A percentile compares a stretch with the other conserved stretches of the same genome.
Evolutionary conservation across 1,284 basidiomycete species (phyloP).

Genomic region (Sutorius eximius): DNA sequence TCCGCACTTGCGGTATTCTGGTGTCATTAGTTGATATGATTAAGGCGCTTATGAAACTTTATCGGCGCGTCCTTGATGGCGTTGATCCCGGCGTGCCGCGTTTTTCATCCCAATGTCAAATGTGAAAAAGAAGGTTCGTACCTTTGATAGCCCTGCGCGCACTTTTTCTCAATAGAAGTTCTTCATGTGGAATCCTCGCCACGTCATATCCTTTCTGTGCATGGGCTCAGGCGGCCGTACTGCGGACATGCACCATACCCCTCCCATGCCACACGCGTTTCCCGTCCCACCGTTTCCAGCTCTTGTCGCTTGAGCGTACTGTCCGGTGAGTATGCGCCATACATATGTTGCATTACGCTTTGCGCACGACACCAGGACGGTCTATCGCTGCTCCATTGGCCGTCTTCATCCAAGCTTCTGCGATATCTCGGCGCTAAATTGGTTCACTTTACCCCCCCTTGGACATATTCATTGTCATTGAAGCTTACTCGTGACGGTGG

Average conservation of each 20-base stretch:
- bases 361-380: slow-evolving; percentile 6
- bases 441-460: slow-evolving; percentile 1
- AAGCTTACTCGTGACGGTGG: background rate
- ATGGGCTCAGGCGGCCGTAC: slow-evolving; percentile 21
- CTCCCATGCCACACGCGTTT: background rate
- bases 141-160: slow-evolving; percentile 25
- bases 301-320: background rate
- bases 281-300: background rate
- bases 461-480: slow-evolving; percentile 1
- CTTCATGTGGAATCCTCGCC: slow-evolving; percentile 19
- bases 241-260: slow-evolving; percentile 26
- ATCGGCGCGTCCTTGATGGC: slow-evolving; percentile 29
- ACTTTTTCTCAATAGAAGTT: slow-evolving; percentile 24
- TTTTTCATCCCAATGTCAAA: slow-evolving; percentile 18
- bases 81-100: slow-evolving; percentile 29
- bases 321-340: slow-evolving; percentile 1
- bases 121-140: slow-evolving; percentile 29
- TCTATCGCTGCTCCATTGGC: background rate
- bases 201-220: slow-evolving; percentile 20
- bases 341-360: slow-evolving; percentile 1
- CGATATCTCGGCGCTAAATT: slow-evolving; percentile 12
- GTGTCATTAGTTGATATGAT: slow-evolving; percentile 26
- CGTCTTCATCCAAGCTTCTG: slow-evolving; percentile 3
- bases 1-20: slow-evolving; percentile 15
- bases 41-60: slow-evolving; percentile 33